A percentile compares a stretch with the other conserved stretches of the same genome.
These are phyloP conservation scores for Aurinia saxatilis DNA, from an alignment of 345 rosid genomes.

Conservation along the genomic window DNA sequence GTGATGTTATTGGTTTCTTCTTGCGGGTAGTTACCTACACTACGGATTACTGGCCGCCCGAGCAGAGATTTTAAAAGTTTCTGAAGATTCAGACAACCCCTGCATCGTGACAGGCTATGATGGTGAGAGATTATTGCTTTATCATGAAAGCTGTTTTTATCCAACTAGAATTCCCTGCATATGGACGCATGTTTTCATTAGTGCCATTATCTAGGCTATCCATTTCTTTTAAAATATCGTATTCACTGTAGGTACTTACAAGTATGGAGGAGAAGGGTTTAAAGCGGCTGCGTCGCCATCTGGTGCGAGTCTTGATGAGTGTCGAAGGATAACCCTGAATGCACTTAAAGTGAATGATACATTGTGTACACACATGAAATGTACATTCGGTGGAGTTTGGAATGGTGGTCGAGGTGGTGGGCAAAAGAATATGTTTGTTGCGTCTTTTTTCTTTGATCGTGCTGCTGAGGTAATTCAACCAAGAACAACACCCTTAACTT, in stretches of 20 bases:
- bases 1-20: conserved; percentile 8
- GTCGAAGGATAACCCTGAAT: conserved; percentile 55
- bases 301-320: conserved; percentile 68
- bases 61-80: conserved; percentile 74
- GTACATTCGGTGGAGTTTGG: conserved; percentile 97
- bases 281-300: conserved; percentile 52
- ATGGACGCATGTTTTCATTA: background rate
- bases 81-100: conserved; percentile 63
- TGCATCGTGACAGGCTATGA: conserved; percentile 75
- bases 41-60: conserved; percentile 96
- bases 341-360: conserved; percentile 83
- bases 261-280: conserved; percentile 59
- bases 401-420: conserved; percentile 99
- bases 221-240: background rate
- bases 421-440: conserved; percentile 81
- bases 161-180: background rate
- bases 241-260: conserved; percentile 50
- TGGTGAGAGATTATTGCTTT: conserved; percentile 39
- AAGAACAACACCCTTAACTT: background rate
- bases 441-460: conserved; percentile 93
- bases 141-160: background rate
- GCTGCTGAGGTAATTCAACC: conserved; percentile 84
- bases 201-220: background rate
- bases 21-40: conserved; percentile 69
- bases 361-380: conserved; percentile 79